phyloP scores from a whole-genome alignment of 2,329 filamentous ascomycete species.

The Tothia fuscella region DNA sequence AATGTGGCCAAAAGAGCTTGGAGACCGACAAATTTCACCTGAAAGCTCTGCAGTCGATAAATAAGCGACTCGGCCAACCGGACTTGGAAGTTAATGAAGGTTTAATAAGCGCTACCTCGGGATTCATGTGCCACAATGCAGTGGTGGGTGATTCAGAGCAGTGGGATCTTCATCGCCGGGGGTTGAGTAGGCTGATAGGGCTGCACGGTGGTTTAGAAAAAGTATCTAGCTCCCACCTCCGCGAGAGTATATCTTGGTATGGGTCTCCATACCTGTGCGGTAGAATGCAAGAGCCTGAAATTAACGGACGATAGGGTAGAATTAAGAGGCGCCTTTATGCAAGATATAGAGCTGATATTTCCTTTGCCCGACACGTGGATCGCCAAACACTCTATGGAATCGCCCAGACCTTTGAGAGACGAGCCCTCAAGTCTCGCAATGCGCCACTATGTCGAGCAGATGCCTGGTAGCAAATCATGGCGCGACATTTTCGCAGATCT shows the following conservation, averaged over 20 bases:
- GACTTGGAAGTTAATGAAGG: constrained; percentile 1
- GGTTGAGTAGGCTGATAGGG: not conserved
- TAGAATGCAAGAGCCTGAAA: not conserved
- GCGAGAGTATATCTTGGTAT: constrained; percentile 1
- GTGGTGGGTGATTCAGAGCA: constrained; percentile 1
- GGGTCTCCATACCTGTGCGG: not conserved
- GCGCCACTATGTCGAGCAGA: constrained; percentile 41
- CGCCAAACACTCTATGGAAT: constrained; percentile 31
- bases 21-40: not conserved
- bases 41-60: constrained; percentile 1
- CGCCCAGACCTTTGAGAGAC: constrained; percentile 19
- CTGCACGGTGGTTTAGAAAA: not conserved
- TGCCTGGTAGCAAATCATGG: constrained; percentile 47
- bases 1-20: not conserved
- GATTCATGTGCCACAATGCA: constrained; percentile 2
- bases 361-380: constrained; percentile 19
- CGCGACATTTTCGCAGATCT: constrained; percentile 5
- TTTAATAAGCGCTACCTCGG: not conserved
- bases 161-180: not conserved
- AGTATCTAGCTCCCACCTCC: not conserved
- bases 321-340: constrained; percentile 19
- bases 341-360: constrained; percentile 19
- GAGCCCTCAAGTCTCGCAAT: constrained; percentile 30
- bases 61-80: not conserved
- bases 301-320: constrained; percentile 18